Conservation (phyloP, 306 rosid species). For the Vigna mungo region DNA sequence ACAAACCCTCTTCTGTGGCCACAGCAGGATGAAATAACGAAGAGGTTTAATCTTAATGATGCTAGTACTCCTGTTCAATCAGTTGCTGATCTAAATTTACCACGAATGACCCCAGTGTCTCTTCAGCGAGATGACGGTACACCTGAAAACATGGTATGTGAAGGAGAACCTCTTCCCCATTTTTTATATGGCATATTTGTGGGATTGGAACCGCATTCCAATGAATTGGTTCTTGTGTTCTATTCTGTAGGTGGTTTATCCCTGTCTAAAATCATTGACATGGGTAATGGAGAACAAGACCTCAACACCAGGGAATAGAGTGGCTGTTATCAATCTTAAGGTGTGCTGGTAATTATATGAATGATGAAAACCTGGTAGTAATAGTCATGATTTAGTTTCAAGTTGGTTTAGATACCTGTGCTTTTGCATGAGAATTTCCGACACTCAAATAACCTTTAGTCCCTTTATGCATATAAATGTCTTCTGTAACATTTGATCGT, state of each 20-base stretch:
- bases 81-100: conserved; percentile 81
- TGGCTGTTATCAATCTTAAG: conserved; percentile 92
- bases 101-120: conserved; percentile 79
- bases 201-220: conserved; percentile 37
- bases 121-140: conserved; percentile 85
- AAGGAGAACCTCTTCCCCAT: not conserved
- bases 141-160: conserved; percentile 73
- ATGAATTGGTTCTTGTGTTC: conserved; percentile 35
- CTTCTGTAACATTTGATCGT: conserved; percentile 3
- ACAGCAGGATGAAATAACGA: conserved; percentile 73
- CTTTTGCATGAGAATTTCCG: conserved; percentile 36
- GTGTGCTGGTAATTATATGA: conserved; percentile 52
- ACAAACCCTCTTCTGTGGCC: conserved; percentile 92
- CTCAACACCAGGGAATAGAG: conserved; percentile 83
- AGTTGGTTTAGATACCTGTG: conserved; percentile 34
- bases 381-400: conserved; percentile 36
- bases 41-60: conserved; percentile 82
- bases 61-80: conserved; percentile 65
- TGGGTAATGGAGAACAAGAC: conserved; percentile 98
- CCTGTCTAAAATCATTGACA: conserved; percentile 94
- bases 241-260: conserved; percentile 73
- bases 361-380: conserved; percentile 6
- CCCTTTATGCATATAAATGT: conserved; percentile 26
- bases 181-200: conserved; percentile 22
- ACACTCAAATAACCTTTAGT: not conserved